Evolutionary conservation across 2,329 filamentous ascomycete genomes (phyloP).

Genomic region (Fusarium hainanense): DNA sequence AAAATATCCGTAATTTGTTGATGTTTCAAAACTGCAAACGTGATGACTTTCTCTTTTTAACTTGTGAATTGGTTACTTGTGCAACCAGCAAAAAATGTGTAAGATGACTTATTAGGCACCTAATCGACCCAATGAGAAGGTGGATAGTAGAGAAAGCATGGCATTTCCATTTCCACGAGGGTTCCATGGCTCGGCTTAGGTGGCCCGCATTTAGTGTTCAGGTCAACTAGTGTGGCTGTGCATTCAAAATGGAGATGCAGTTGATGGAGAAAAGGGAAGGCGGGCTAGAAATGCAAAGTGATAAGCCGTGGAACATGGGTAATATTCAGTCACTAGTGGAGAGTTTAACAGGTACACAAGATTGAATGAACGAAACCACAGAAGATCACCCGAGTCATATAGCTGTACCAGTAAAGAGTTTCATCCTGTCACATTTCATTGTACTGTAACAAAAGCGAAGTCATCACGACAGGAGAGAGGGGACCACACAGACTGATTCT

Average conservation of each 20-base stretch:
- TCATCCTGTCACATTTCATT: constrained; percentile 18
- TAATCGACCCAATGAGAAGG: constrained; percentile 7
- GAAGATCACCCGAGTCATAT: not conserved
- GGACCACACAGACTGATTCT: not conserved
- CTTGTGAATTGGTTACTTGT: not conserved
- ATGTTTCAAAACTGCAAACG: not conserved
- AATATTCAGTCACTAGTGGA: not conserved
- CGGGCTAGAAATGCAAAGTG: constrained; percentile 8
- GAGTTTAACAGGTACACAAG: constrained; percentile 1
- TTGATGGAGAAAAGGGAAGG: constrained; percentile 27
- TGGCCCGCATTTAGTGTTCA: constrained; percentile 23
- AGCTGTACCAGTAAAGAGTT: constrained; percentile 10
- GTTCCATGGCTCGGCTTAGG: not conserved
- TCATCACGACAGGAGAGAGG: constrained; percentile 16
- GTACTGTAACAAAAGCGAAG: constrained; percentile 10
- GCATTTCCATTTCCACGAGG: not conserved
- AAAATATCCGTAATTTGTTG: not conserved
- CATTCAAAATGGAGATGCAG: constrained; percentile 25
- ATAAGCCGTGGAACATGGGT: not conserved
- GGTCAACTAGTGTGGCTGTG: constrained; percentile 39
- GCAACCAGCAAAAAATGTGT: not conserved
- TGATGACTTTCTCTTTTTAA: not conserved
- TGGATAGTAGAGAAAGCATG: not conserved
- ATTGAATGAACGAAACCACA: not conserved
- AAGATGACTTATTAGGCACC: not conserved